Evolutionary conservation across 306 rosid species (phyloP).

Genomic region (Crataegus laevigata): DNA sequence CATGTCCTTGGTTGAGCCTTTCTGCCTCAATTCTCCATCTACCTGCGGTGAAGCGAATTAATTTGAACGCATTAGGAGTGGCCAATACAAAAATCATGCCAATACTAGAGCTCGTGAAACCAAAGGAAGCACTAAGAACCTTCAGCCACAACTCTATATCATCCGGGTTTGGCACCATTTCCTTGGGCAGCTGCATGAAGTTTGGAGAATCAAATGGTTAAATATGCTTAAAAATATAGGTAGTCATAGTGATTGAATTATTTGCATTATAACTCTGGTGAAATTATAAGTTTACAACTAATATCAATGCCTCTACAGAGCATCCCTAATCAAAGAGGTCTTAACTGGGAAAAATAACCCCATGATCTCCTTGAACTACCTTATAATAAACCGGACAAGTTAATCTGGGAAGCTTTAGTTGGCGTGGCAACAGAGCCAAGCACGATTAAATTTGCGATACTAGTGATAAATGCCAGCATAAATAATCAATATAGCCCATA

Average conservation of each 20-base stretch:
- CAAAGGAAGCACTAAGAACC: conserved; percentile 37
- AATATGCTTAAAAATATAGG: background rate
- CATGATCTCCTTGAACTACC: too few species aligned
- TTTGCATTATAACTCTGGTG: background rate
- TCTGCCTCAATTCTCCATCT: conserved; percentile 79
- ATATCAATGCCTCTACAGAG: background rate
- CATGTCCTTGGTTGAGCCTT: conserved; percentile 93
- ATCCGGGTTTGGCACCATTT: conserved; percentile 67
- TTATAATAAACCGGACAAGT: background rate
- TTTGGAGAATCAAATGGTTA: background rate
- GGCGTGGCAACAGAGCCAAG: background rate
- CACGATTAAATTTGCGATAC: background rate
- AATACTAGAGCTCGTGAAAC: background rate
- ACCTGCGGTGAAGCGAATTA: conserved; percentile 43
- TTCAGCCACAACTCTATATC: conserved; percentile 81
- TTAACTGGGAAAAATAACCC: background rate
- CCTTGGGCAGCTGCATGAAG: conserved; percentile 63
- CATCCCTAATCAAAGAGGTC: background rate
- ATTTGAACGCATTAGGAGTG: conserved; percentile 4
- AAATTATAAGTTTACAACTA: background rate
- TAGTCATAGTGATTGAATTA: background rate
- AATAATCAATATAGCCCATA: background rate
- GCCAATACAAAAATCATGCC: background rate
- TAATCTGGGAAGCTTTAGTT: background rate
- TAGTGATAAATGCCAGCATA: background rate